phyloP scores from a whole-genome alignment of 2,329 filamentous ascomycete genomes.

The Ophiostoma sp. region DNA sequence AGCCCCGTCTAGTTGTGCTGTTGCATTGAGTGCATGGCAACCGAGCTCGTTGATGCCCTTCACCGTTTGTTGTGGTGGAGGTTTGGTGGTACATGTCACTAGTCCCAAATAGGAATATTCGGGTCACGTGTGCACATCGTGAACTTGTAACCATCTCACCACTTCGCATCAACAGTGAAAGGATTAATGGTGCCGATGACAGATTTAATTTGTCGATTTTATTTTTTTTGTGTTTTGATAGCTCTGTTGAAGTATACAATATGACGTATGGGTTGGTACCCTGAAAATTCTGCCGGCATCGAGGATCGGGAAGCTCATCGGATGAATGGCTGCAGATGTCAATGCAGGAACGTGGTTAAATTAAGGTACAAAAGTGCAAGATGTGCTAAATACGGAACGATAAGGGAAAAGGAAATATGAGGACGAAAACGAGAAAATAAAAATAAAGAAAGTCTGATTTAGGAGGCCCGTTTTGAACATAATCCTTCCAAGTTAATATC shows the following conservation, averaged over 20 bases:
- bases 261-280: not conserved
- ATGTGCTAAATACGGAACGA: not conserved
- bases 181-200: not conserved
- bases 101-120: not conserved
- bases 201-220: not conserved
- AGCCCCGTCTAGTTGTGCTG: not conserved
- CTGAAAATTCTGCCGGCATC: not conserved
- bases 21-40: not conserved
- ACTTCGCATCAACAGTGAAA: not conserved
- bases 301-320: not conserved
- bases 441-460: not conserved
- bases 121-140: not conserved
- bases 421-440: not conserved
- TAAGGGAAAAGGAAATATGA: not conserved
- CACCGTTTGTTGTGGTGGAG: slow-evolving; percentile 12
- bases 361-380: not conserved
- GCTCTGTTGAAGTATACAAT: not conserved
- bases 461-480: not conserved
- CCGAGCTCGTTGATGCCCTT: too few relatives aligned
- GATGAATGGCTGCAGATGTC: not conserved
- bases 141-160: not conserved
- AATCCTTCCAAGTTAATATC: not conserved
- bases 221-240: not conserved
- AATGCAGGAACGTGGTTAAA: slow-evolving; percentile 9
- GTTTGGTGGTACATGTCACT: not conserved